Conservation (phyloP, 305 asterid species). For the Solanum chacoense region DNA sequence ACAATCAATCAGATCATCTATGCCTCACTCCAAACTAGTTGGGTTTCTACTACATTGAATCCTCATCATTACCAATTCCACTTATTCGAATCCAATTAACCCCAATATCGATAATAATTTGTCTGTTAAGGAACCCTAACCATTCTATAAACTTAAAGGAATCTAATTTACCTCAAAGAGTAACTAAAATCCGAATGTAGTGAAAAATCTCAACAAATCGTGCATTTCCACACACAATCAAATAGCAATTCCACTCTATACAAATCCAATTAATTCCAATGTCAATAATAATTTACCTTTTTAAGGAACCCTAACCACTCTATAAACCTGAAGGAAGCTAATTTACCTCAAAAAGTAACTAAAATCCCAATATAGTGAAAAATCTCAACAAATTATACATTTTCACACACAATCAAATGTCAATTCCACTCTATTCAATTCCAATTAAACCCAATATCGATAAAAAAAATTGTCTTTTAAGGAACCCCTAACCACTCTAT, state of each 20-base stretch:
- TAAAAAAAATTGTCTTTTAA: neutral
- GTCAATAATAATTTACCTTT: neutral
- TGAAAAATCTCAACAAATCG: neutral
- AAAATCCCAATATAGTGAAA: neutral
- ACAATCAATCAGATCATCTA: neutral
- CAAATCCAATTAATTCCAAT: neutral
- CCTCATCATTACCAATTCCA: neutral
- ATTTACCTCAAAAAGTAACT: neutral
- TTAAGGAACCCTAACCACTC: neutral
- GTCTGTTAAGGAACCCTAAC: neutral
- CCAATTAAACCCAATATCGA: neutral
- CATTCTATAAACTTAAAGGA: neutral
- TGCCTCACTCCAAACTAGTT: neutral
- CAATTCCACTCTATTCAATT: neutral
- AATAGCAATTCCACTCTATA: neutral
- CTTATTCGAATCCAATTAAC: neutral
- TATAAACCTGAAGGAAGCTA: neutral
- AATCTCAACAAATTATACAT: neutral
- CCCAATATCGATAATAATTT: neutral
- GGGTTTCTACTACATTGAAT: neutral
- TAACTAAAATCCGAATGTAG: neutral
- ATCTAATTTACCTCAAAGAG: neutral
- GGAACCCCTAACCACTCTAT: neutral
- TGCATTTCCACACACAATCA: neutral
- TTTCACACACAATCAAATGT: neutral